These are phyloP conservation scores for Hypericum perforatum DNA, from an alignment of 345 rosid species.

Conservation along the genomic window DNA sequence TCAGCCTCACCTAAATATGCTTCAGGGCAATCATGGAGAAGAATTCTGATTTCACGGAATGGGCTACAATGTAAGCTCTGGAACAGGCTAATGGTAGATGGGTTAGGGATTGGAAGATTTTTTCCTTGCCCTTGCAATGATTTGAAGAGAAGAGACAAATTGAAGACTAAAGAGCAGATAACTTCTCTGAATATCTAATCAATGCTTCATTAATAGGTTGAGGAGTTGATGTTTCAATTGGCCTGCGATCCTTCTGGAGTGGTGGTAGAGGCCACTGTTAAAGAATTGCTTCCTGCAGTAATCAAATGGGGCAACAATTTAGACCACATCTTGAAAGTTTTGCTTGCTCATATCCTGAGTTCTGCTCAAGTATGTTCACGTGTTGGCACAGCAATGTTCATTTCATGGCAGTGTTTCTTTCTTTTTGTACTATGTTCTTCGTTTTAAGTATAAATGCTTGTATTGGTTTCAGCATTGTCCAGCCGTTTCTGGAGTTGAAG, in stretches of 20 bases:
- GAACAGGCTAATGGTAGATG: conserved; percentile 56
- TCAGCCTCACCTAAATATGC: conserved; percentile 73
- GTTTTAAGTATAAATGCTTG: conserved; percentile 6
- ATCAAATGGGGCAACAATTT: conserved; percentile 81
- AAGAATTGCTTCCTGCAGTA: conserved; percentile 74
- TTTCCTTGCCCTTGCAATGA: conserved; percentile 27
- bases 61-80: conserved; percentile 65
- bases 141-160: conserved; percentile 25
- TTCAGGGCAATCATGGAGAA: conserved; percentile 64
- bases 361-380: conserved; percentile 61
- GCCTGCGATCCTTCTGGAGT: conserved; percentile 86
- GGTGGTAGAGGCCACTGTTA: conserved; percentile 83
- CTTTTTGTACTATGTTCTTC: conserved; percentile 5
- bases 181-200: conserved; percentile 10
- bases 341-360: conserved; percentile 63
- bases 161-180: conserved; percentile 6
- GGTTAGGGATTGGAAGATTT: conserved; percentile 40
- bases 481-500: conserved; percentile 92
- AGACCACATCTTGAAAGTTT: conserved; percentile 62
- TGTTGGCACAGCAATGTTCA: conserved; percentile 8
- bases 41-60: conserved; percentile 67
- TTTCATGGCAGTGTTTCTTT: conserved; percentile 7
- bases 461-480: conserved; percentile 61
- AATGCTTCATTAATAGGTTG: conserved; percentile 49
- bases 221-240: conserved; percentile 91